Conservation (phyloP, 1,139 yeast genomes). For the Nakaseomyces kungkrabaensis region DNA sequence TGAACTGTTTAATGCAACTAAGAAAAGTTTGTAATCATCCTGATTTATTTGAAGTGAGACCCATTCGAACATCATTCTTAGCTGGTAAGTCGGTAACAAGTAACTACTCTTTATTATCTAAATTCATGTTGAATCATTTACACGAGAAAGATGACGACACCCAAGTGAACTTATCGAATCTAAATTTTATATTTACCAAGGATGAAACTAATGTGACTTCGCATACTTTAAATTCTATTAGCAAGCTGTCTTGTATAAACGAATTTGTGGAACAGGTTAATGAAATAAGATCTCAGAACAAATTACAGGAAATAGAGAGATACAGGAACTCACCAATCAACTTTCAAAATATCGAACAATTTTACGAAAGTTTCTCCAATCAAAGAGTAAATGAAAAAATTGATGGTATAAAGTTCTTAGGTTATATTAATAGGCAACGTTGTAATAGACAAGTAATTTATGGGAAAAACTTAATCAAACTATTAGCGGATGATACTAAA, state of each 20-base stretch:
- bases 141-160: conserved; percentile 23
- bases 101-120: conserved; percentile 38
- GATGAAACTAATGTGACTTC: conserved; percentile 39
- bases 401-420: conserved; percentile 44
- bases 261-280: conserved; percentile 38
- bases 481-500: conserved; percentile 18
- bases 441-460: conserved; percentile 49
- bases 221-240: conserved; percentile 40
- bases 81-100: conserved; percentile 55
- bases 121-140: conserved; percentile 36
- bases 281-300: conserved; percentile 29
- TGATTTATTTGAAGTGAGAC: conserved; percentile 90
- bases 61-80: conserved; percentile 83
- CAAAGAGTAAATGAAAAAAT: conserved; percentile 42
- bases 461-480: conserved; percentile 38
- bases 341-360: conserved; percentile 40
- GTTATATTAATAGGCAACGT: conserved; percentile 56
- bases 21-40: conserved; percentile 98
- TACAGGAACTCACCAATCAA: conserved; percentile 29
- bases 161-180: conserved; percentile 41
- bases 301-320: conserved; percentile 7
- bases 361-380: conserved; percentile 48
- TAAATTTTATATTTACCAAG: conserved; percentile 51
- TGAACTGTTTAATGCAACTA: conserved; percentile 94
- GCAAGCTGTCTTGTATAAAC: conserved; percentile 39